Conservation (phyloP, 352 stramenopile genomes). For the Pseudoperonospora humuli region DNA sequence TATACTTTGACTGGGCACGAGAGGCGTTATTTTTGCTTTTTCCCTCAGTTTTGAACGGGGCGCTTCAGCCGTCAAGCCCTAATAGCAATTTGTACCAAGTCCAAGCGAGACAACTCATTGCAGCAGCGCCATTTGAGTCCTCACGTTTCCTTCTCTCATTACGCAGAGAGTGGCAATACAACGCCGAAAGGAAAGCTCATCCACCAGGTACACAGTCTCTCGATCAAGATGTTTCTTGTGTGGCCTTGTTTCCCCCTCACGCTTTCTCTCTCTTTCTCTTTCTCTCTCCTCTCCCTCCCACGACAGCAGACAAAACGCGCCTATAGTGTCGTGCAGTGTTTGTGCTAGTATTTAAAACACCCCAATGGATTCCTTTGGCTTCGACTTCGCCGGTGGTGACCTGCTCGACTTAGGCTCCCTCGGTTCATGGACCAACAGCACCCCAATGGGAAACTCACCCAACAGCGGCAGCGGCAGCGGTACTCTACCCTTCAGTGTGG, state of each 20-base stretch:
- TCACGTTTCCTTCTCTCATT: slow-evolving; percentile 1
- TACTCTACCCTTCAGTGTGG: slow-evolving; percentile 71
- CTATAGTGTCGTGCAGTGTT: slow-evolving; percentile 19
- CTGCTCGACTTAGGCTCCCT: slow-evolving; percentile 70
- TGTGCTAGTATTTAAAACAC: slow-evolving; percentile 32
- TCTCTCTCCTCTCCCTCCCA: neutral
- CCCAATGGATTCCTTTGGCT: slow-evolving; percentile 79
- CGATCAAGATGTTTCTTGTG: neutral
- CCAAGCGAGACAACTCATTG: no score
- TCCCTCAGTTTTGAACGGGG: slow-evolving; percentile 33
- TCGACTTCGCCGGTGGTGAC: slow-evolving; percentile 69
- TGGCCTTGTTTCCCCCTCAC: neutral
- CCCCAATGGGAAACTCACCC: slow-evolving; percentile 62
- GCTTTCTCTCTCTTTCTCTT: neutral
- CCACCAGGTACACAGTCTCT: slow-evolving; percentile 9
- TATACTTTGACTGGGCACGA: slow-evolving; percentile 19
- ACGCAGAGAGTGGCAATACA: neutral
- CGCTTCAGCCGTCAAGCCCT: slow-evolving; percentile 14
- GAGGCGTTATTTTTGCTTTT: slow-evolving; percentile 38
- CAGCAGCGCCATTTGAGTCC: neutral
- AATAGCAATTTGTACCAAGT: no score
- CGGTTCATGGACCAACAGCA: slow-evolving; percentile 57
- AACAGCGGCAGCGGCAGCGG: slow-evolving; percentile 29
- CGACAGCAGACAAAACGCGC: slow-evolving; percentile 3
- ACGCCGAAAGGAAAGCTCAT: neutral